Evolutionary conservation across 2,329 filamentous ascomycete species (phyloP), one percentile per base, ranked within the genome.

Genomic region (Xylariaceae sp.): DNA sequence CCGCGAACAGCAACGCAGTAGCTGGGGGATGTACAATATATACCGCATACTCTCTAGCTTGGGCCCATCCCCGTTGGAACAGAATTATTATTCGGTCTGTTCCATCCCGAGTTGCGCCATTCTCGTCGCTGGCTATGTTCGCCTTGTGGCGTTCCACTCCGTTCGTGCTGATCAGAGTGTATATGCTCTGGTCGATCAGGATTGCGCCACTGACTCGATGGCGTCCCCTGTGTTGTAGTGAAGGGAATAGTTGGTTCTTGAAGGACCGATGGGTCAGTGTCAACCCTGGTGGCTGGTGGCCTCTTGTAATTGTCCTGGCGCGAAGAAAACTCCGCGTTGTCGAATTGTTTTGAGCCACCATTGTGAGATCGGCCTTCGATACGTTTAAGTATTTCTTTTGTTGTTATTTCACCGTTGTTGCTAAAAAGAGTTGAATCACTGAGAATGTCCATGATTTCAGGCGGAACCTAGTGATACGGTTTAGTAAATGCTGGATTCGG

Each of bases 371-470:
- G 86, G 63, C 95, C 89, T 44, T 90, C 90, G 69, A 95, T 96
- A 49, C 90, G 84, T 67, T 92, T 95, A 45, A 99, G 78, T 47
- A 99, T 97, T 63, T 99, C 94, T 69, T 99, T 99, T 6, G 91
- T 95, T 1, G 92, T 96, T 54, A 96, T 85, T 52, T 99, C 92
- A 41, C 87, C 85, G 56, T 80, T 85, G 62, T 83, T 87, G 66
- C 85, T 89, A 70, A 95, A 92, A 45, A 96, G 81, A 18, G 81
- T 80, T 5, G 85, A 85, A 67, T 99, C 92, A 64, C 86, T 89
- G 22, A 97, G 77, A 45, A 96, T 85, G 46, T 88, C 86, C 62
- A 91, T 84, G 22, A 99, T 80, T 64, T 97, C 91, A 65, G 95
- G 90, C 0, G 94, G 94, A 42, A 99, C 90, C 94, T 97, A 59